Conservation (phyloP, 176 grass and related monocot species). For the Cenchrus fungigraminus region DNA sequence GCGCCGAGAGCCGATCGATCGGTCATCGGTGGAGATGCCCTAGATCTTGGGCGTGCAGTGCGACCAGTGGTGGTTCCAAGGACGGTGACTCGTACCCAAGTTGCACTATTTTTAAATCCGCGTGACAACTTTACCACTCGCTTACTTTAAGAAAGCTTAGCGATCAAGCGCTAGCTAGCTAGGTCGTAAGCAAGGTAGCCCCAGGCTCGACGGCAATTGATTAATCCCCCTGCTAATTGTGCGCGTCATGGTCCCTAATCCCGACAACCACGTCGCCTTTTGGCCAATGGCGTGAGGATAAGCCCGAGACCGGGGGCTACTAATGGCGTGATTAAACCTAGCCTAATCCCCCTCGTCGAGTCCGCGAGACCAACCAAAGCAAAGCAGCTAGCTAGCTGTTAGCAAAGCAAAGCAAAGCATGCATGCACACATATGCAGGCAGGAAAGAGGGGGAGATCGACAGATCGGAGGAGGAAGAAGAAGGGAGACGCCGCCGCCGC, state of each 20-base stretch:
- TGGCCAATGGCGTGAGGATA: constrained; percentile 55
- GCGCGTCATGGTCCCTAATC: constrained; percentile 71
- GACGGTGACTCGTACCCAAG: constrained; percentile 67
- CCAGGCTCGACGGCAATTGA: constrained; percentile 17
- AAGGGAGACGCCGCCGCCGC: not conserved
- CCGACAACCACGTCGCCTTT: constrained; percentile 77
- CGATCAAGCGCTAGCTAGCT: constrained; percentile 1
- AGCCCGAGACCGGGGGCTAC: constrained; percentile 45
- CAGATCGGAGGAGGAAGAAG: not conserved
- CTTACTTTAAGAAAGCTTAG: constrained; percentile 75
- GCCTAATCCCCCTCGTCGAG: constrained; percentile 54
- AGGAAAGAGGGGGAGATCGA: not conserved
- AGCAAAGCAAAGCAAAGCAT: not conserved
- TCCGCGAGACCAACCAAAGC: constrained; percentile 34
- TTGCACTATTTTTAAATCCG: constrained; percentile 57
- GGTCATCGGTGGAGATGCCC: constrained; percentile 45
- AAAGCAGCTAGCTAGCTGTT: not conserved
- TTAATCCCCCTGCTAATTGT: constrained; percentile 53
- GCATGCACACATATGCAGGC: not conserved
- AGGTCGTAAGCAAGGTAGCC: not conserved
- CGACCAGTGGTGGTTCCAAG: constrained; percentile 59
- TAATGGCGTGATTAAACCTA: constrained; percentile 67
- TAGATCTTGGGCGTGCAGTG: constrained; percentile 53
- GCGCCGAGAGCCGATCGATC: constrained; percentile 1
- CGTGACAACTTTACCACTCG: constrained; percentile 54